A percentile compares a stretch with the other conserved stretches of the same genome.
Conservation (phyloP, 176 grass and related monocot species). For the Dendrocalamus sinicus region DNA sequence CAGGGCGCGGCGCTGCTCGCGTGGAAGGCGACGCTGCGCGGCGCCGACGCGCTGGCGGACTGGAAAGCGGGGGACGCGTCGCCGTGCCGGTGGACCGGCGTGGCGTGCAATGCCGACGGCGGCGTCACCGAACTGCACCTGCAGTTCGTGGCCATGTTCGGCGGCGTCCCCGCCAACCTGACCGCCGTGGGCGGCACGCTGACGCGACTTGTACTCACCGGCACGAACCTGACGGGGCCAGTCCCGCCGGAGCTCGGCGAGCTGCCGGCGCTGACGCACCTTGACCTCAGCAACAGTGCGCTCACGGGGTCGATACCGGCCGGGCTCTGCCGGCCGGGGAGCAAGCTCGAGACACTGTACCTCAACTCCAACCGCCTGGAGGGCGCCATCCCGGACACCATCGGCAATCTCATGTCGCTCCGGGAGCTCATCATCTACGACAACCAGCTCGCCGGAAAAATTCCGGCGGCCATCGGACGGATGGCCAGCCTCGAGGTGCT, state of each 20-base stretch:
- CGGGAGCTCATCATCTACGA: constrained; percentile 69
- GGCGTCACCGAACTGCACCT: constrained; percentile 63
- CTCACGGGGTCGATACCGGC: constrained; percentile 64
- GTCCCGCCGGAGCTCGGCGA: constrained; percentile 60
- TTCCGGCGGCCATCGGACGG: constrained; percentile 56
- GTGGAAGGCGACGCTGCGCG: constrained; percentile 67
- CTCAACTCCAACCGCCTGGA: constrained; percentile 73
- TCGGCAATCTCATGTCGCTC: constrained; percentile 64
- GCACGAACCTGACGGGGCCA: constrained; percentile 66
- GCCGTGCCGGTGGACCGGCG: constrained; percentile 74
- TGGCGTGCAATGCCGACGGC: constrained; percentile 53
- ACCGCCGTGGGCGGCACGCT: constrained; percentile 52
- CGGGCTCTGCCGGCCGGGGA: constrained; percentile 57
- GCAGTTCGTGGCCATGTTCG: constrained; percentile 63
- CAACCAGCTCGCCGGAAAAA: constrained; percentile 72
- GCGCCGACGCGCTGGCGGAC: constrained; percentile 27
- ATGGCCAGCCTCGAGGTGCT: constrained; percentile 61
- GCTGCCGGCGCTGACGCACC: constrained; percentile 47
- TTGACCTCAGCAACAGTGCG: constrained; percentile 77
- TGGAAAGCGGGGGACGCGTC: constrained; percentile 59
- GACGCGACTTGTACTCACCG: constrained; percentile 56
- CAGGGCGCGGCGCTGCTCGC: constrained; percentile 69
- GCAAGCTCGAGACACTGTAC: constrained; percentile 58
- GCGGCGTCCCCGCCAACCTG: constrained; percentile 58
- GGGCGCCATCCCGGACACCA: constrained; percentile 60